phyloP scores from a whole-genome alignment of 495 filamentous ascomycete species.

The Beverwykella pulmonaria region DNA sequence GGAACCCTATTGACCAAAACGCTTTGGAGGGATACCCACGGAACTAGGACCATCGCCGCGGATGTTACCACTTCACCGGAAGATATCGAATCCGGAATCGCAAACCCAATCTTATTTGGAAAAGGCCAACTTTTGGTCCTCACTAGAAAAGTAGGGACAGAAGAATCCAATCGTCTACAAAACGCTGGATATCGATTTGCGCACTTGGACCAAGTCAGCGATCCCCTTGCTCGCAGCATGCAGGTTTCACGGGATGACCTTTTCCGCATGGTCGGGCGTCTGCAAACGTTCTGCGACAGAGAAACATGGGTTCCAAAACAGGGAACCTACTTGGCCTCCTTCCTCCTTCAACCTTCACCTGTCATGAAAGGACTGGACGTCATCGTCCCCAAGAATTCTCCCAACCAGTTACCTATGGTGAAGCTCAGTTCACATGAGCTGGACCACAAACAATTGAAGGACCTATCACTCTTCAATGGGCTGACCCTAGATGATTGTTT shows the following conservation, averaged over 20 bases:
- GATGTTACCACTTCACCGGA: conserved; percentile 3
- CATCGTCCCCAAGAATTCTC: conserved; percentile 64
- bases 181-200: conserved; percentile 79
- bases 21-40: background rate
- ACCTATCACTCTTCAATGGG: conserved; percentile 57
- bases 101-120: conserved; percentile 49
- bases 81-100: conserved; percentile 25
- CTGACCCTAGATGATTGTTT: conserved; percentile 57
- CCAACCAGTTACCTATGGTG: conserved; percentile 69
- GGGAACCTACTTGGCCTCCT: conserved; percentile 76
- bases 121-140: conserved; percentile 80
- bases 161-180: conserved; percentile 63
- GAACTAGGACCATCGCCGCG: conserved; percentile 13
- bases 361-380: conserved; percentile 61
- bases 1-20: conserved; percentile 22
- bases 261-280: conserved; percentile 57
- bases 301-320: conserved; percentile 56
- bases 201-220: conserved; percentile 66
- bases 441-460: conserved; percentile 58
- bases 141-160: conserved; percentile 64
- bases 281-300: conserved; percentile 61
- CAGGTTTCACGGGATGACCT: conserved; percentile 65
- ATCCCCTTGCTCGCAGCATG: conserved; percentile 67
- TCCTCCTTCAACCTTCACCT: conserved; percentile 69
- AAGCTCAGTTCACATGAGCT: conserved; percentile 61